A percentile compares a stretch with the other conserved stretches of the same genome.
Conservation (phyloP, 176 grass and related monocot species). For the Microstegium vimineum region DNA sequence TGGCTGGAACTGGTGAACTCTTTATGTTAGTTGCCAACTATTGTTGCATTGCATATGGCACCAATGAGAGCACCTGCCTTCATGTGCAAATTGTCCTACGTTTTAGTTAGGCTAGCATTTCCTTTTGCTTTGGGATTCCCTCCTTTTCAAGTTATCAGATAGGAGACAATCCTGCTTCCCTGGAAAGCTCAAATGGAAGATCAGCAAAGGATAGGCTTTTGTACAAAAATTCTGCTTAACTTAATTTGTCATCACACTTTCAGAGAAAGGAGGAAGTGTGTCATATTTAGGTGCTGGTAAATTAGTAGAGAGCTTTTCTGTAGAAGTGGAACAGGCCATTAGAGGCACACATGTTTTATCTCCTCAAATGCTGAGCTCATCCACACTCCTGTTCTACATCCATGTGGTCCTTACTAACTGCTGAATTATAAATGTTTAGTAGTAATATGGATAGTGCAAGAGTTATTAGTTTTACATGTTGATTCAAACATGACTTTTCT, state of each 20-base stretch:
- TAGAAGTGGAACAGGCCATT: not conserved
- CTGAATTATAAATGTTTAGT: not conserved
- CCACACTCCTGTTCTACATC: not conserved
- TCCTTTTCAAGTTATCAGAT: not conserved
- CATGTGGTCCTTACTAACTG: not conserved
- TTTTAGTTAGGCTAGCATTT: not conserved
- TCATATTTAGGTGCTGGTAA: not conserved
- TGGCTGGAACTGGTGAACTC: not conserved
- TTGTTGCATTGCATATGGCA: conserved; percentile 5
- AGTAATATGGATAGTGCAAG: conserved; percentile 8
- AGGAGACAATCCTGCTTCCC: not conserved
- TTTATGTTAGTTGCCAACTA: not conserved
- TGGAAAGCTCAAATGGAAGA: not conserved
- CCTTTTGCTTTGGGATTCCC: not conserved
- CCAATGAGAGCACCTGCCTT: not conserved
- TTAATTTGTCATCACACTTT: not conserved
- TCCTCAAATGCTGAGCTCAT: conserved; percentile 15
- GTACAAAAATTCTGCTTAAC: not conserved
- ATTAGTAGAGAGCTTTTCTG: not conserved
- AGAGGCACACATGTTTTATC: not conserved
- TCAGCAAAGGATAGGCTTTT: not conserved
- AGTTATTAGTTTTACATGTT: not conserved
- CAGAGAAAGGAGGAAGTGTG: not conserved
- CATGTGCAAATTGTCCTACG: not conserved
- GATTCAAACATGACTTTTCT: not conserved